A percentile compares a stretch with the other conserved stretches of the same genome.
Conservation (phyloP, 768 basidiomycete genomes). For the Phallus indusiatus region DNA sequence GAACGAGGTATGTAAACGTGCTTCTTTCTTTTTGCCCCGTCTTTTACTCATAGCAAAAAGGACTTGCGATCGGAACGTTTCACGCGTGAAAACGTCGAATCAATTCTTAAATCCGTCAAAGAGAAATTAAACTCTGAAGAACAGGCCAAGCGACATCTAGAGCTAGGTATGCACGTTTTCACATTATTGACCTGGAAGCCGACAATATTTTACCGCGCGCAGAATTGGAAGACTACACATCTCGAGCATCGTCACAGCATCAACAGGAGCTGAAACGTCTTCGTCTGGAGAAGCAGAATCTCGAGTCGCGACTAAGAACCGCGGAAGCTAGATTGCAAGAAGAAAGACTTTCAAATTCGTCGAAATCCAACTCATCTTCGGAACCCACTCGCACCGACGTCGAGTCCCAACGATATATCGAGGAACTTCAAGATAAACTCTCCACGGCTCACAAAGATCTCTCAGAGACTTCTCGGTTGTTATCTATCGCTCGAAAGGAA, state of each 20-base stretch:
- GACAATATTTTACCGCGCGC: background rate
- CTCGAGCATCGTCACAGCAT: slow-evolving; percentile 2
- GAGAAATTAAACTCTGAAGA: slow-evolving; percentile 44
- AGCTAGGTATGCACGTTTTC: slow-evolving; percentile 46
- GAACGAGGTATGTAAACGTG: slow-evolving; percentile 18
- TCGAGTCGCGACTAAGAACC: slow-evolving; percentile 51
- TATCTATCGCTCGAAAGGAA: slow-evolving; percentile 24
- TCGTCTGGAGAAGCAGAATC: slow-evolving; percentile 46
- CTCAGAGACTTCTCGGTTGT: slow-evolving; percentile 34
- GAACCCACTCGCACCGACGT: slow-evolving; percentile 29
- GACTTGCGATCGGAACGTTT: slow-evolving; percentile 49
- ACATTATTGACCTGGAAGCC: slow-evolving; percentile 10
- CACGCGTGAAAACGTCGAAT: slow-evolving; percentile 40
- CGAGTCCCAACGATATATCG: slow-evolving; percentile 27
- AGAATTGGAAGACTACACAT: slow-evolving; percentile 4
- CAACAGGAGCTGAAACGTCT: slow-evolving; percentile 17
- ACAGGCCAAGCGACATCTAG: slow-evolving; percentile 41
- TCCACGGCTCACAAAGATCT: slow-evolving; percentile 35
- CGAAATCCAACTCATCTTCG: slow-evolving; percentile 10
- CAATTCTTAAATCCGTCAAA: slow-evolving; percentile 37
- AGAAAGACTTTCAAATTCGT: background rate
- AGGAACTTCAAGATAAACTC: slow-evolving; percentile 48
- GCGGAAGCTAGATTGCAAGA: slow-evolving; percentile 28
- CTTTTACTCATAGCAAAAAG: slow-evolving; percentile 13
- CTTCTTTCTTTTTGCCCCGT: background rate